Conservation (phyloP, 441 rosid species). For the Corymbia calophylla region DNA sequence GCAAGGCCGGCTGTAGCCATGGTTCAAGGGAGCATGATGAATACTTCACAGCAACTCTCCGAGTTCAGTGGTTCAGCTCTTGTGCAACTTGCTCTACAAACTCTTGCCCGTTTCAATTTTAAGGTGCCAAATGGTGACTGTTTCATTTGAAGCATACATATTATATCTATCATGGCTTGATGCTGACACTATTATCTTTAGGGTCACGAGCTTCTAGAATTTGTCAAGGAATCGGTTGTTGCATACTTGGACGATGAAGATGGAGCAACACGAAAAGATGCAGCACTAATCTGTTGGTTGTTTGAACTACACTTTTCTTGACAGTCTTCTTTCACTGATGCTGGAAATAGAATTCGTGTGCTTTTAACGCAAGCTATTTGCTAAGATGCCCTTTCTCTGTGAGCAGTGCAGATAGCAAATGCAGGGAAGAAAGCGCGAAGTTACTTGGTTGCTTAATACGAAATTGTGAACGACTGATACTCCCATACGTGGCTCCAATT, state of each 20-base stretch:
- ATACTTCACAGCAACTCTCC: slow-evolving; percentile 53
- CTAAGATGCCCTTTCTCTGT: slow-evolving; percentile 21
- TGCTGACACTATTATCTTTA: slow-evolving; percentile 26
- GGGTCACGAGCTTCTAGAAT: slow-evolving; percentile 99
- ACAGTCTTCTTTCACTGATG: neutral
- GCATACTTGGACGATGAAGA: slow-evolving; percentile 93
- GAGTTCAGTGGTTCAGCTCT: slow-evolving; percentile 70
- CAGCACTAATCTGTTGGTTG: slow-evolving; percentile 74
- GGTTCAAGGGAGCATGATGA: slow-evolving; percentile 50
- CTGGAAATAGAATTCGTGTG: neutral
- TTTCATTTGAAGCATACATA: neutral
- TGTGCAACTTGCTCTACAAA: slow-evolving; percentile 96
- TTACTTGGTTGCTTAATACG: slow-evolving; percentile 98
- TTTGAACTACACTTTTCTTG: neutral
- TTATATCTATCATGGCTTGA: slow-evolving; percentile 1
- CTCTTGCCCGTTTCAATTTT: slow-evolving; percentile 94
- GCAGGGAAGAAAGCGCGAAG: slow-evolving; percentile 99
- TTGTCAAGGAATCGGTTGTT: slow-evolving; percentile 92
- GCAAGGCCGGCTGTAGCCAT: slow-evolving; percentile 54
- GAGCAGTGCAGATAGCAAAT: slow-evolving; percentile 99
- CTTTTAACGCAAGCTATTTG: neutral
- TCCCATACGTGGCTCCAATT: slow-evolving; percentile 92
- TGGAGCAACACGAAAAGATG: slow-evolving; percentile 91
- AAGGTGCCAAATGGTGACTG: slow-evolving; percentile 30
- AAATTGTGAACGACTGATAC: slow-evolving; percentile 91